Evolutionary conservation across 257 asterid genomes (phyloP), one percentile per base, ranked within the genome.

Genomic region (Lycium barbarum): DNA sequence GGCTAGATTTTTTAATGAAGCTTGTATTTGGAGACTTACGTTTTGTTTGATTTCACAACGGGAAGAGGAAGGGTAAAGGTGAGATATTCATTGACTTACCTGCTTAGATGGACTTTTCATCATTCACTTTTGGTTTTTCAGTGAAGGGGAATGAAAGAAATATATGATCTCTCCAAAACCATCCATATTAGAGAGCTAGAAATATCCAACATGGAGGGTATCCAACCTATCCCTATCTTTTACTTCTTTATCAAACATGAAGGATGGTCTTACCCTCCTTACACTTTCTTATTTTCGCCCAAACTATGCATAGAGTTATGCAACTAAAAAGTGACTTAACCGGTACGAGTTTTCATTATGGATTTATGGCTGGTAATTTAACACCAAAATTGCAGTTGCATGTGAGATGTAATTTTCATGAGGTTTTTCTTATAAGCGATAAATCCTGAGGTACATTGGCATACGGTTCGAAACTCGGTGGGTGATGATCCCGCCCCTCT

Each of bases 111-210:
- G 43, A 74, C 7, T 12, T 12, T 4, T 3, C 6, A 20, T 73
- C 40, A 47, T 43, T 20, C 40, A 47, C 12, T 73, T 73, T 11
- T 20, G 51, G 4, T 65, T 18, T 38, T 40, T 71, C 79, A 0
- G 79, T 40, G 2, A 40, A 9, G 79, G 79, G 55, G 38, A 71
- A 71, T 40, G 79, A 68, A 67, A 68, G 76, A 68, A 68, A 40
- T 8, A 71, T 72, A 43, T 43, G 36, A n/a, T 73, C 59, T 12
- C n/a, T 20, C 40, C 40, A 36, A 20, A 47, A 47, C 59, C 20
- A 73, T 35, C 80, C n/a, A 47, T 73, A 73, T 0, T 73, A 73
- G 11, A 22, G 36, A 14, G 1, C 80, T 73, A 47, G 12, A 73
- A 47, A 20, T 73, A 47, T 73, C 12, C 59, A 73, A 43, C 57